These are phyloP conservation scores for Lentinula raphanica DNA, from an alignment of 768 basidiomycete species.

Conservation along the genomic window DNA sequence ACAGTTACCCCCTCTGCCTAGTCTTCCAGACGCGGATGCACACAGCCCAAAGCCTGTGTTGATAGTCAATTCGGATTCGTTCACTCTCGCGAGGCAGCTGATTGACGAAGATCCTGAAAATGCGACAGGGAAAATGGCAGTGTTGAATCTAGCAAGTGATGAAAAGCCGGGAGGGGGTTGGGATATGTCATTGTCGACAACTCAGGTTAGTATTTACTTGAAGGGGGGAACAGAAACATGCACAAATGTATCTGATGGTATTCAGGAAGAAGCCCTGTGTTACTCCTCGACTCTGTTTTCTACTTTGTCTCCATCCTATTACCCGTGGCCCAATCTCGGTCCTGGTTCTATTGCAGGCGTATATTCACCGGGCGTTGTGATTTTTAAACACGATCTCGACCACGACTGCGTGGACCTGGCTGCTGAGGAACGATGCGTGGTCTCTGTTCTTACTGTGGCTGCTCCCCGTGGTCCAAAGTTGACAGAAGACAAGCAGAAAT, in stretches of 20 bases:
- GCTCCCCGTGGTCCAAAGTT: slow-evolving; percentile 30
- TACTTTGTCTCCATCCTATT: slow-evolving; percentile 34
- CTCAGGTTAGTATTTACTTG: slow-evolving; percentile 22
- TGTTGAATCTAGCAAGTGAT: slow-evolving; percentile 38
- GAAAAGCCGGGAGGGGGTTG: slow-evolving; percentile 27
- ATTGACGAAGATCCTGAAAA: slow-evolving; percentile 19
- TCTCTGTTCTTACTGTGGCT: slow-evolving; percentile 43
- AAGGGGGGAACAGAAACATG: not conserved
- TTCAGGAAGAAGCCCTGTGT: slow-evolving; percentile 42
- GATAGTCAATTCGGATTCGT: slow-evolving; percentile 33
- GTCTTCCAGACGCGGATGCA: slow-evolving; percentile 11
- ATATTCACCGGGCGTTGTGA: slow-evolving; percentile 40
- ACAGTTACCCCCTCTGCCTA: slow-evolving; percentile 22
- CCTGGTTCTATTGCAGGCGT: slow-evolving; percentile 33
- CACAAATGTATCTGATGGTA: not conserved
- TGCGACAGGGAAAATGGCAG: slow-evolving; percentile 24
- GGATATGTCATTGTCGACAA: slow-evolving; percentile 20
- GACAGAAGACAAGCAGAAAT: slow-evolving; percentile 19
- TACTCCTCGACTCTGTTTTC: slow-evolving; percentile 42
- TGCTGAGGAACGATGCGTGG: slow-evolving; percentile 25
- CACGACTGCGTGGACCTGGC: slow-evolving; percentile 33
- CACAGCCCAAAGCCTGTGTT: slow-evolving; percentile 14
- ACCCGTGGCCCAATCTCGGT: slow-evolving; percentile 45
- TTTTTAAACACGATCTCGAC: slow-evolving; percentile 43
- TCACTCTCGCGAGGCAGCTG: slow-evolving; percentile 28